Evolutionary conservation across 2,329 filamentous ascomycete genomes (phyloP).

Genomic region (Neobulgaria alba): DNA sequence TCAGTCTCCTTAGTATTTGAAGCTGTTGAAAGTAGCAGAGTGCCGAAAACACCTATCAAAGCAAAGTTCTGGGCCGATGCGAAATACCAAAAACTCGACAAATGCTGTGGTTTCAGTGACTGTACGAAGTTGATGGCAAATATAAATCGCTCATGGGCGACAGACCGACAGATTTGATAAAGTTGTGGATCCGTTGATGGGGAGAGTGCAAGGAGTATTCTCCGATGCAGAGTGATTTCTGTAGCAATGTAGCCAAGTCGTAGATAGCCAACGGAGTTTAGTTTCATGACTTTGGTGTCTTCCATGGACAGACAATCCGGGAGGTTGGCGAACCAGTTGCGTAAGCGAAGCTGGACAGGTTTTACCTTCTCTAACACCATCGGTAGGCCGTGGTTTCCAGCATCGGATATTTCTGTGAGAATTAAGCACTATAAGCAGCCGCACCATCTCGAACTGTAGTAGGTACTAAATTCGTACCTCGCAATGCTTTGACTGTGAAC

Average conservation of each 20-base stretch:
- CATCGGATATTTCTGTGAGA: constrained; percentile 16
- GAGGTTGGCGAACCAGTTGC: constrained; percentile 39
- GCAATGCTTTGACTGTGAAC: constrained; percentile 31
- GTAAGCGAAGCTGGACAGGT: constrained; percentile 39
- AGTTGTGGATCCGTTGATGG: constrained; percentile 18
- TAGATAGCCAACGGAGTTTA: constrained; percentile 37
- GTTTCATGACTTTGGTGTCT: constrained; percentile 32
- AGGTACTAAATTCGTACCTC: constrained; percentile 10
- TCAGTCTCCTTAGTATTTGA: constrained; percentile 17
- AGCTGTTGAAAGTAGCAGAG: constrained; percentile 28
- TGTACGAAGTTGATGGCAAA: constrained; percentile 34
- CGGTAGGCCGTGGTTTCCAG: constrained; percentile 15
- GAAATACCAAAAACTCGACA: constrained; percentile 39
- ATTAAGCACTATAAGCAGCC: neutral
- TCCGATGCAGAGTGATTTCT: constrained; percentile 42
- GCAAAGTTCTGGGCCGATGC: constrained; percentile 37
- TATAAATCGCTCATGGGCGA: constrained; percentile 34
- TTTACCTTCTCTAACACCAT: constrained; percentile 38
- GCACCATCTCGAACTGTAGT: too few relatives aligned
- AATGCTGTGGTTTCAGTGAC: constrained; percentile 36
- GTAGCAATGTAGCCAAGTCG: constrained; percentile 44
- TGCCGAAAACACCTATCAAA: constrained; percentile 35
- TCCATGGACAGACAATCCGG: constrained; percentile 39
- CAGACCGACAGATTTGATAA: constrained; percentile 22
- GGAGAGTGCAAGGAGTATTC: constrained; percentile 37